Evolutionary conservation across 129 eudicot species (phyloP), one percentile per base, ranked within the genome.

Genomic region (Calendula officinalis): DNA sequence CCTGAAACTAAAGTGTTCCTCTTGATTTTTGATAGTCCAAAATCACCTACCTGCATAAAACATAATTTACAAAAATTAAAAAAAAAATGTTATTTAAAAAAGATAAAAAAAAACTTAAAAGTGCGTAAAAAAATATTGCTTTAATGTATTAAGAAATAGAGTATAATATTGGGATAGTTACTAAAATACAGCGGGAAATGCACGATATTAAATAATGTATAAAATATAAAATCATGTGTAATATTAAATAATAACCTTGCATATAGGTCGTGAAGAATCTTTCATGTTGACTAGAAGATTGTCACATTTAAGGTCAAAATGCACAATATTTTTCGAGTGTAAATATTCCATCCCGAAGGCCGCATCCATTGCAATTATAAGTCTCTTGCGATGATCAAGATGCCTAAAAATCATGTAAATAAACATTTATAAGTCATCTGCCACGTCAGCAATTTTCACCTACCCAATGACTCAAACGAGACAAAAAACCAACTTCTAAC

Each of bases 311-410:
- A 91, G 64, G 77, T 91, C 98, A 73, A 91, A 91, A 79, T 91
- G 98, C 4, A 91, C 98, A 62, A 91, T 91, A 68, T 85, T 85
- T 75, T 91, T 91, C 30, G 95, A 85, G 76, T 91, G 98, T 81
- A 91, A 77, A 71, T 91, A 91, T 72, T 91, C 98, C 98, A 91
- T 91, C 30, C 98, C 98, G 59, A 91, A 88, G 33, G 98, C 98
- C 13, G 96, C 91, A 69, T 91, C 98, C 98, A 85, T 88, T 62
- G 96, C 98, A 66, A 91, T 88, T 62, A 85, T 78, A 58, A 91
- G 96, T 68, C 92, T 78, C 78, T 84, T 88, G 51, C 96, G 86
- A 71, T 84, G 95, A 70, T 91, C 98, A 72, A 91, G 95, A 67
- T 91, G 96, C 84, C 98, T 91, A 55, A 56, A 55, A 72, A 62